Evolutionary conservation across 192 early-diverging fungal species (phyloP).

Genomic region (Umbelopsis ramanniana): DNA sequence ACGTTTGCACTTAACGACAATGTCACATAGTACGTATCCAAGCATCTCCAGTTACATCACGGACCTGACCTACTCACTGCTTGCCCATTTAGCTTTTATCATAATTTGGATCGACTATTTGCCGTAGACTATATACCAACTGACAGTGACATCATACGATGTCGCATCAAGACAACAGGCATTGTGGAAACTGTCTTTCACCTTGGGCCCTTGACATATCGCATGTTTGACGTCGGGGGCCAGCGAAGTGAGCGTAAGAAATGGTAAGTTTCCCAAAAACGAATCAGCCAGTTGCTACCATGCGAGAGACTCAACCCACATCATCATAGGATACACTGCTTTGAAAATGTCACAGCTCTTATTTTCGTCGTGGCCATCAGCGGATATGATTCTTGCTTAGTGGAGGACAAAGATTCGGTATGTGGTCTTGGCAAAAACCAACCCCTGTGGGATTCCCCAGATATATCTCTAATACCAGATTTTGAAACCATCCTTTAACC

Average conservation of each 20-base stretch:
- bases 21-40: slow-evolving; percentile 50
- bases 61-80: not conserved
- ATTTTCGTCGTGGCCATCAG: slow-evolving; percentile 64
- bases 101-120: slow-evolving; percentile 53
- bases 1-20: slow-evolving; percentile 58
- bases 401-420: slow-evolving; percentile 46
- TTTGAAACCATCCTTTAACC: too few relatives aligned
- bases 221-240: slow-evolving; percentile 98
- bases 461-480: too few relatives aligned
- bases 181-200: slow-evolving; percentile 65
- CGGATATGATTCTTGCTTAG: slow-evolving; percentile 62
- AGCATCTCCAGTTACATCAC: not conserved
- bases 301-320: not conserved
- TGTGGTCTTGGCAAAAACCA: not conserved
- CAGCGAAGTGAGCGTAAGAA: slow-evolving; percentile 87
- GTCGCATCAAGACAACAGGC: slow-evolving; percentile 67
- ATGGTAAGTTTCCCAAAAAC: not conserved
- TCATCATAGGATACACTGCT: slow-evolving; percentile 43
- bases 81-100: slow-evolving; percentile 50
- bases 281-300: not conserved
- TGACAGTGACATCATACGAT: slow-evolving; percentile 63
- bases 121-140: slow-evolving; percentile 51
- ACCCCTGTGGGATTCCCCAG: not conserved
- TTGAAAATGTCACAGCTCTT: slow-evolving; percentile 61
- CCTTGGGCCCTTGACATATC: slow-evolving; percentile 57